Evolutionary conservation across 2,329 filamentous ascomycete species (phyloP), one percentile per base, ranked within the genome.

Genomic region (Aureobasidium melanogenum): DNA sequence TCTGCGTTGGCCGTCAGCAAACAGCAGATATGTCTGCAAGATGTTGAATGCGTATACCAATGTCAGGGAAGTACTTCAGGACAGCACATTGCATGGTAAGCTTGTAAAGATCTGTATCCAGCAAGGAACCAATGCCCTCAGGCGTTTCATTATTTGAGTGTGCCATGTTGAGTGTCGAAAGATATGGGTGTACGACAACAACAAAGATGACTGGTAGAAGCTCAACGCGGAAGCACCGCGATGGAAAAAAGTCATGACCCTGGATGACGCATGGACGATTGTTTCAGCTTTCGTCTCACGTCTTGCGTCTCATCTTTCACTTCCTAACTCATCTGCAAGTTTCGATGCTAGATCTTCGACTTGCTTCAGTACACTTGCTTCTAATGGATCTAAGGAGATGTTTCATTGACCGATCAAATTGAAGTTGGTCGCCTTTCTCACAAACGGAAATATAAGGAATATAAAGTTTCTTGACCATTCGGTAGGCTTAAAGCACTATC

Each of bases 31-130:
- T 15, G 22, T 7, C 9, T 46, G 19, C 10, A 9, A n/a, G 19
- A 30, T 3, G 24, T 30, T 12, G 9, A 14, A 6, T 19, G 54
- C 30, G 19, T 15, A 70, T 66, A 80, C 78, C 67, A 62, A 79
- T 78, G 62, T 92, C 81, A 36, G 88, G 88, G 74, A 96, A 97
- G 78, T 92, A 95, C 75, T 95, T 95, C 67, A 95, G 83, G 66
- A 97, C 88, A 64, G 91, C 91, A 72, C 89, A 96, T 87, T 99
- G 94, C 94, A 99, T 99, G 22, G 94, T 99, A 75, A 99, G 77
- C 76, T 99, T 99, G 83, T 97, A 99, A 64, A 99, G 75, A 73
- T 88, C 85, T 60, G 79, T 81, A 62, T 81, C 79, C 48, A 81
- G 69, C n/a, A 80, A 71, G 2, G 78, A 80, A 64, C 65, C 69